Percentiles rank a stretch among this genome's conserved stretches.
phyloP scores from a whole-genome alignment of 768 basidiomycete species.

The Auriscalpium vulgare region DNA sequence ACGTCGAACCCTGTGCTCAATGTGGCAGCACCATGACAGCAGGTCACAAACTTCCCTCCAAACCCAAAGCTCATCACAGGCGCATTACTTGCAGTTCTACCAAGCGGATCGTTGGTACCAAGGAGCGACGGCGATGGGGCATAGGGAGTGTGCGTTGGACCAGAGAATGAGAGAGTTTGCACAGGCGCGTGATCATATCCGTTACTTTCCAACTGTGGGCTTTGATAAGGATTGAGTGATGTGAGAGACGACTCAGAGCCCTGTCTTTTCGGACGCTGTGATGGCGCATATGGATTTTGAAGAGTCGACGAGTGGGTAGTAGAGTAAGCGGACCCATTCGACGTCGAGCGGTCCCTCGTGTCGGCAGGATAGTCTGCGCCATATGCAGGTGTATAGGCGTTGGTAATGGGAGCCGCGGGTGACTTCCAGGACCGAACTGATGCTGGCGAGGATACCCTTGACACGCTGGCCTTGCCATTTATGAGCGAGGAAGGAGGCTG shows the following conservation, averaged over 20 bases:
- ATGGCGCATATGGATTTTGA: conserved; percentile 29
- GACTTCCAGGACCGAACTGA: conserved; percentile 11
- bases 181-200: conserved; percentile 9
- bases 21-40: conserved; percentile 69
- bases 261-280: conserved; percentile 18
- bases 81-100: conserved; percentile 60
- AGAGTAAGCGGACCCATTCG: conserved; percentile 37
- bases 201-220: background rate
- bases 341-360: conserved; percentile 29
- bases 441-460: conserved; percentile 17
- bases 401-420: conserved; percentile 5
- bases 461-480: conserved; percentile 1
- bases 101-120: conserved; percentile 76
- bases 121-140: conserved; percentile 80
- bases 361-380: background rate
- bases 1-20: conserved; percentile 72
- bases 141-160: conserved; percentile 47
- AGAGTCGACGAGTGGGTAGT: conserved; percentile 21
- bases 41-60: conserved; percentile 84
- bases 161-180: conserved; percentile 20
- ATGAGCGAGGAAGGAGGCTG: conserved; percentile 17
- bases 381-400: conserved; percentile 16
- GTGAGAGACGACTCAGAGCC: conserved; percentile 1
- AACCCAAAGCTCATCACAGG: conserved; percentile 89
- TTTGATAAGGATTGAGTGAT: conserved; percentile 1